Evolutionary conservation across 2,329 filamentous ascomycete species (phyloP).

Genomic region (Elsinoe ampelina): DNA sequence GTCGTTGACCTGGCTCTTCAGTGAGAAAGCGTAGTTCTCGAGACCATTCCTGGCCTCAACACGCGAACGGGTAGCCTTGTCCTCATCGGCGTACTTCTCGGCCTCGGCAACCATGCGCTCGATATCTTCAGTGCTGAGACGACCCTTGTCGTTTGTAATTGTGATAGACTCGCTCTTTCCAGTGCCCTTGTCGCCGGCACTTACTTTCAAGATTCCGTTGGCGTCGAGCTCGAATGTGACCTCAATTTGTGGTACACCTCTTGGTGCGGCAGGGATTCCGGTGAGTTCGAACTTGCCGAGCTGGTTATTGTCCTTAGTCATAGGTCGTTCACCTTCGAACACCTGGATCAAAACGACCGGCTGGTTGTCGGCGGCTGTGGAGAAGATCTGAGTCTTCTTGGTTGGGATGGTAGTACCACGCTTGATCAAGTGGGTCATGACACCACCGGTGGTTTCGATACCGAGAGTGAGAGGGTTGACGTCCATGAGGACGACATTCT

Average conservation of each 20-base stretch:
- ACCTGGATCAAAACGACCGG: constrained; percentile 92
- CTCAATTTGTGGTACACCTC: constrained; percentile 96
- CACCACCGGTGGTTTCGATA: constrained; percentile 94
- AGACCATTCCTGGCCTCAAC: constrained; percentile 94
- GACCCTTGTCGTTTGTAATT: constrained; percentile 99
- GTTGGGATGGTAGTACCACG: constrained; percentile 92
- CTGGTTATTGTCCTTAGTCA: constrained; percentile 95
- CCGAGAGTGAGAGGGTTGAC: constrained; percentile 93
- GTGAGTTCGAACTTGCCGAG: constrained; percentile 98
- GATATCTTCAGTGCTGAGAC: constrained; percentile 91
- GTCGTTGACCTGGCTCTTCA: constrained; percentile 99
- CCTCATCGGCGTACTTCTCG: constrained; percentile 97
- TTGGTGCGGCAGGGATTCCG: constrained; percentile 86
- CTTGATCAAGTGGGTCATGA: constrained; percentile 95
- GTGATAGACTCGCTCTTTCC: constrained; percentile 97
- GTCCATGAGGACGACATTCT: constrained; percentile 85
- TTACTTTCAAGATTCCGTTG: constrained; percentile 97
- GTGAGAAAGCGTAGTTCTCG: constrained; percentile 97
- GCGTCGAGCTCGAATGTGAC: constrained; percentile 96
- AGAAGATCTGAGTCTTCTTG: constrained; percentile 97
- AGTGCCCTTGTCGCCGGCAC: constrained; percentile 93
- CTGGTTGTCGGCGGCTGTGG: constrained; percentile 93
- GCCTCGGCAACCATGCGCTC: constrained; percentile 98
- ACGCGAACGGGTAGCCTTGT: constrained; percentile 95
- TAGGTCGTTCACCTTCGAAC: constrained; percentile 82